Base-by-base conservation (phyloP, 306 rosid genomes). In the Gastrolobium villosum region DNA sequence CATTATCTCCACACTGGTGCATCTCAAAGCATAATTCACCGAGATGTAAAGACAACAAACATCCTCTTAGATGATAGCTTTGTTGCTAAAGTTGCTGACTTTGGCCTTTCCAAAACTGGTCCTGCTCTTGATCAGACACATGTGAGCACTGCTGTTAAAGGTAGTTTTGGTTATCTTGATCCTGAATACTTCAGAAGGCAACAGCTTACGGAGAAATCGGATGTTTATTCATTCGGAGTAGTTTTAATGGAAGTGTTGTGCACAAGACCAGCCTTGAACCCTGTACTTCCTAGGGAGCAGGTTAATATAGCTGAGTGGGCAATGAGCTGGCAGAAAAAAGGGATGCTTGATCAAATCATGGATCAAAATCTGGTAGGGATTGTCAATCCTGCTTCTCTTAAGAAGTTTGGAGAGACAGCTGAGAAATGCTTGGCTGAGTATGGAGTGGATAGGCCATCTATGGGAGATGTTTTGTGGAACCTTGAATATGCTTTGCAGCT, bases 261-360 rank as follows among this genome's bases (percentile, higher is more conserved):
- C 89, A 89, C 98, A 75, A 90, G 99, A 79, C 99, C 99, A 2
- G 99, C 99, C 44, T 81, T 95, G 82, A 92, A 95, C 70, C 99
- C 98, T 20, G 99, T 91, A 52, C 99, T 95, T 62, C 99, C 99
- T 0, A 79, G 98, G 82, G 99, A 95, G 61, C 98, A 95, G 45
- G 98, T 95, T 70, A 95, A 95, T 77, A 92, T 95, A 83, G 99
- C 99, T n/a, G 99, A 92, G 85, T 95, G 97, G 97, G 98, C 98
- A 11, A 90, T 92, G 97, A 81, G 62, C 8, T 95, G 99, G 98
- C 98, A 92, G 85, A 90, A 92, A 85, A 95, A 95, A 86, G 99
- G 98, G 39, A 89, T 92, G 97, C 95, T 95, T 50, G 97, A 95
- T 76, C 96, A 92, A 75, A 84, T 95, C 90, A 92, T 95, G 98